Conservation (phyloP, 805 yeast genomes). For the Monosporozyma servazzii region DNA sequence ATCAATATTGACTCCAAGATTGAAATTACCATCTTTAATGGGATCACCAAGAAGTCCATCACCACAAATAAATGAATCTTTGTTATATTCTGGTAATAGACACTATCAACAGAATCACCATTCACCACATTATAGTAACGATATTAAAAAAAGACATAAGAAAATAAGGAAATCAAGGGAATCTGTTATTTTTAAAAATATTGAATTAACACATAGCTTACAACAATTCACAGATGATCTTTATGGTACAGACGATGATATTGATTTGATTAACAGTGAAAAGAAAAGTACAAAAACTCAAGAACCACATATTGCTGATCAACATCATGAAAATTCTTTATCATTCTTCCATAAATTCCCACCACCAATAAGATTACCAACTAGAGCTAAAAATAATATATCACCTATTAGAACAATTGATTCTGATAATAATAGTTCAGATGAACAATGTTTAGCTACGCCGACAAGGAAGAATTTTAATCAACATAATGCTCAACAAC, state of each 20-base stretch:
- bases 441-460: conserved; percentile 10
- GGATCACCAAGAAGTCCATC: conserved; percentile 15
- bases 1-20: conserved; percentile 10
- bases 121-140: not conserved
- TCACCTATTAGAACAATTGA: conserved; percentile 1
- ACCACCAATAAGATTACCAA: conserved; percentile 3
- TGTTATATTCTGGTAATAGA: not conserved
- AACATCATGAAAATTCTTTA: conserved; percentile 2
- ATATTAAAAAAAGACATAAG: conserved; percentile 11
- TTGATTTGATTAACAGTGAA: not conserved
- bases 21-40: conserved; percentile 8
- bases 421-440: conserved; percentile 1
- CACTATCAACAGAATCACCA: not conserved
- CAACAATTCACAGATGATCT: conserved; percentile 31
- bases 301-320: not conserved
- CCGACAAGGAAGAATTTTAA: conserved; percentile 18
- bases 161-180: conserved; percentile 24
- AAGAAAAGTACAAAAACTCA: not conserved
- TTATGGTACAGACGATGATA: conserved; percentile 19
- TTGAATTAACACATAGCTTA: conserved; percentile 25
- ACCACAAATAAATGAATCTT: not conserved
- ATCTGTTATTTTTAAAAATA: conserved; percentile 22
- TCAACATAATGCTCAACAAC: conserved; percentile 5
- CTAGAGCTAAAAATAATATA: not conserved
- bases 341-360: conserved; percentile 10